Evolutionary conservation across 257 asterid species (phyloP), one percentile per base, ranked within the genome.

Genomic region (Nicotiana knightiana): DNA sequence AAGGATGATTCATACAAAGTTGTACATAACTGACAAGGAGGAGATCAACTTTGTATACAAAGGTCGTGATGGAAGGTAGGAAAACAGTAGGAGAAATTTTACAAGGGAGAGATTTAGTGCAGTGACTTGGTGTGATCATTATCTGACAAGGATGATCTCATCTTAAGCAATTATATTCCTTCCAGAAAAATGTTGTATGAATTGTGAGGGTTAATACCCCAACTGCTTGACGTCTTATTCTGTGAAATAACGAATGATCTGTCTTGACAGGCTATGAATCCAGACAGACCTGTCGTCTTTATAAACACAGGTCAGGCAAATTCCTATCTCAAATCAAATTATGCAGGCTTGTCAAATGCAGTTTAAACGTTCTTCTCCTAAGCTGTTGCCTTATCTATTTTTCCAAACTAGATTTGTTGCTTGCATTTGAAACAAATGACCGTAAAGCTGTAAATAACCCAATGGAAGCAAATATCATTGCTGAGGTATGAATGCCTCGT

Each of bases 261-360:
- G 5, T 39, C 62, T 82, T 85, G 26, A 77, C 93, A 95, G 99
- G 99, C 81, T 81, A 85, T 96, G 89, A 85, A 91, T 83, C 97
- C 97, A 77, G 87, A 89, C 84, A 92, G 82, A 70, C 93, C 97
- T 0, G 98, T 94, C 59, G 87, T 94, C 88, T 96, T 96, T 88
- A 88, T 93, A 79, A 92, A 96, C 86, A 96, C 97, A 89, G 98
- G 99, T 96, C 79, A 82, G 76, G 73, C 30, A 64, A 70, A 66
- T 51, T 78, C 76, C 58, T 37, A 30, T 63, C 80, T 53, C 71
- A 24, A 35, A 68, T 86, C 83, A 80, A 76, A 76, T 76, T 70
- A 9, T 54, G 26, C 63, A 73, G 39, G 79, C 62, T 48, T 48
- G 63, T 48, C 39, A 73, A 73, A 48, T 48, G 26, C 35, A 28